Conservation (phyloP, 2,329 filamentous ascomycete genomes). For the Penicillium sp. region DNA sequence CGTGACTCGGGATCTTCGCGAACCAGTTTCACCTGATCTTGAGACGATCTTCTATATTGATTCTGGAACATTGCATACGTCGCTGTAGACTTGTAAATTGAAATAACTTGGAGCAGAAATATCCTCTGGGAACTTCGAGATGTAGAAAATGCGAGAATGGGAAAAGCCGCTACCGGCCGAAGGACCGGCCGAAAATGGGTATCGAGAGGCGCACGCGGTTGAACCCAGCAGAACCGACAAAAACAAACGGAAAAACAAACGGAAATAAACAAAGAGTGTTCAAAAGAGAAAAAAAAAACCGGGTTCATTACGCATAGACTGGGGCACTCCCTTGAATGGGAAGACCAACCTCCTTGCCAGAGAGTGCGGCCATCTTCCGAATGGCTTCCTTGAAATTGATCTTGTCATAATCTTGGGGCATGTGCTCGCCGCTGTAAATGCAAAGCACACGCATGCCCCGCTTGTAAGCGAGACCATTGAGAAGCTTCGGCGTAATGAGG, state of each 20-base stretch:
- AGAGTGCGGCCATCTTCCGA: constrained; percentile 35
- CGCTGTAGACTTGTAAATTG: too few species aligned
- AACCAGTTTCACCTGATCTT: neutral
- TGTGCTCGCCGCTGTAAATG: constrained; percentile 81
- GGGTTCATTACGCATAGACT: constrained; percentile 22
- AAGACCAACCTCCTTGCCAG: constrained; percentile 14
- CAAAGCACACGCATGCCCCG: constrained; percentile 89
- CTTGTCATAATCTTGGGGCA: constrained; percentile 42
- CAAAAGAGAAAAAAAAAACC: constrained; percentile 2
- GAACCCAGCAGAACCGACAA: neutral
- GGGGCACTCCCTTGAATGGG: constrained; percentile 15
- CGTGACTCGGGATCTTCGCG: constrained; percentile 4
- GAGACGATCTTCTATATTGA: neutral
- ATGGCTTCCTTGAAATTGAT: constrained; percentile 42
- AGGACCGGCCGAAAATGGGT: constrained; percentile 5
- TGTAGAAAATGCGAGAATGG: too few species aligned
- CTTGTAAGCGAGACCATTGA: constrained; percentile 83
- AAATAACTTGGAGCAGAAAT: too few species aligned
- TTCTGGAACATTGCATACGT: neutral
- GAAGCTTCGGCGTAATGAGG: constrained; percentile 93
- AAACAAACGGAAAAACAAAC: neutral
- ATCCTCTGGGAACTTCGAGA: too few species aligned
- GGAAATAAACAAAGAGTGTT: neutral
- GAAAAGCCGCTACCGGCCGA: neutral
- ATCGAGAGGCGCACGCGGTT: neutral